Base-by-base conservation (phyloP, 306 rosid genomes). In the Begonia peltatifolia region DNA sequence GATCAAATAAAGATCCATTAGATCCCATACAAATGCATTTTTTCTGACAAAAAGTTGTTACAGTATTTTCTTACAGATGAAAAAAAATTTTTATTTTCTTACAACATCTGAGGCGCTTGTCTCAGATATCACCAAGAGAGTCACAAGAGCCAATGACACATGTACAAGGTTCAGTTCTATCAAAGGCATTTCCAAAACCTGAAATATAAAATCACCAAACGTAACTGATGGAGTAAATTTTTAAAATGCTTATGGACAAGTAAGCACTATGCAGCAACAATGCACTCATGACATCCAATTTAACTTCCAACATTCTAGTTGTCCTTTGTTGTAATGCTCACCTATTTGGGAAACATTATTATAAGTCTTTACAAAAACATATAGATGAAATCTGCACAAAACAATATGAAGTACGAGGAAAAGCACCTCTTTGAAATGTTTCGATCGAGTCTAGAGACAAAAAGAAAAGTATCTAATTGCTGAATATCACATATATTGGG, bases 91-190 rank as follows among this genome's bases (percentile, higher is more conserved):
- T 38, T 14, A 50, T n/a, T 49, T 62, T 23, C 67, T 52, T 52
- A 77, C 84, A 68, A 58, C 63, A 36, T 67, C 68, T 10, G 77
- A 70, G 51, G 66, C 67, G 61, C 71, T 43, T 20, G 43, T 58
- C 51, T 63, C 43, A 50, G 55, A 52, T 18, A 72, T 13, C 58
- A 53, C 49, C 47, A 56, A 54, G 9, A 47, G 13, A 55, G 72
- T 55, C 57, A 70, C 57, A 12, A 49, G 20, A 60, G 52, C 50
- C 52, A 70, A 41, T 11, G 63, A 60, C 58, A 51, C 23, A 54
- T n/a, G 44, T 48, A 46, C 10, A 50, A 17, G 59, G 47, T 57
- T 57, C 52, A 46, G 16, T 36, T 54, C 59, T 50, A 22, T 53
- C 53, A 25, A 52, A 55, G 41, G 71, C 76, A 65, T 68, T 52